Base-by-base conservation (phyloP, 192 early-diverging fungal genomes). In the Linnemannia exigua region DNA sequence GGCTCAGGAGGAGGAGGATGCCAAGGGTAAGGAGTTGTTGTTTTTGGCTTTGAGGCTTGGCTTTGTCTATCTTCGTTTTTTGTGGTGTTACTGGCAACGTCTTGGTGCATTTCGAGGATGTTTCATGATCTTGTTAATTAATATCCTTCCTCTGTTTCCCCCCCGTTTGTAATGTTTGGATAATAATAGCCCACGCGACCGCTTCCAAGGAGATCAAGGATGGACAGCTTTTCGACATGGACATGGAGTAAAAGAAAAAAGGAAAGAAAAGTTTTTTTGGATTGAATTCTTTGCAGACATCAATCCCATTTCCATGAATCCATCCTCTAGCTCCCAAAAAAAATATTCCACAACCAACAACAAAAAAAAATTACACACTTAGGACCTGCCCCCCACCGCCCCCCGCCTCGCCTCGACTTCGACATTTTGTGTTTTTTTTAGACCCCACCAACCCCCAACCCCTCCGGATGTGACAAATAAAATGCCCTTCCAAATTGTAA, bases 181-280 rank as follows among this genome's bases (percentile, higher is more conserved):
- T 28, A 63, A 35, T 12, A 44, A 2, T 78, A 84, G 82, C 82
- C 63, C 82, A 84, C 52, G 82, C 75, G n/a, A 67, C 72, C 44
- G 81, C 82, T 37, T 84, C 82, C 76, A 84, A 84, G 72, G 76
- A 77, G 28, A 84, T 84, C 76, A 84, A 84, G 82, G 82, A 84
- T 37, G 82, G 82, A n/a, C 75, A 77, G 41, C 68, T 79, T 19
- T 84, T 84, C 61, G 82, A 84, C 35, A 84, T 84, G 82, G 82
- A 84, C 51, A 84, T 84, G 82, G 82, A 84, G 67, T 79, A 84
- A 67, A 72, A 35, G 67, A 74, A 36, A 61, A 67, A 12, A 9
- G 22, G 36, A 76, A 28, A 35, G 19, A 44, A 20, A 33, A 22
- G 41, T 44, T 44, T 44, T 44, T 44, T 44, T 44, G 41, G 41